Evolutionary conservation across 495 filamentous ascomycete species (phyloP).

Genomic region (Neurospora cerealis): DNA sequence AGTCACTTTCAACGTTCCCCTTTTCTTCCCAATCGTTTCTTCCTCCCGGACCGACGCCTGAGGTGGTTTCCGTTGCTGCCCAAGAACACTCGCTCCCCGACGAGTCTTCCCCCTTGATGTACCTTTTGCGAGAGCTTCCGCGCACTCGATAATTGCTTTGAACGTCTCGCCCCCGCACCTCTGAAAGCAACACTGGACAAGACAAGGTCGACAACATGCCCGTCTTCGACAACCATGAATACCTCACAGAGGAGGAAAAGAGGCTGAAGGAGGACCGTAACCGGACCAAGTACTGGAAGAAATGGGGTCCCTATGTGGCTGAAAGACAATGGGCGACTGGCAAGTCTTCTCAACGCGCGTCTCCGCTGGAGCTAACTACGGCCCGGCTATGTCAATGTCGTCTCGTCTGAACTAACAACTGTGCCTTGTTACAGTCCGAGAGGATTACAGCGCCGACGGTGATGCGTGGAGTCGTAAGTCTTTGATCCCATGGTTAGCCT

Average conservation of each 20-base stretch:
- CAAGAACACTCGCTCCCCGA: not conserved
- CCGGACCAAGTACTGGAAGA: constrained; percentile 83
- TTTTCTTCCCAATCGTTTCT: not conserved
- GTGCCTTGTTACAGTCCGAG: constrained; percentile 54
- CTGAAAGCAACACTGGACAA: not conserved
- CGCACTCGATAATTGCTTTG: not conserved
- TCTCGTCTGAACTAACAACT: constrained; percentile 3
- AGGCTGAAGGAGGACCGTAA: constrained; percentile 77
- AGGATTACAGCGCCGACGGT: constrained; percentile 80
- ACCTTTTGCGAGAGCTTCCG: not conserved
- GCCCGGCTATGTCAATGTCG: not conserved
- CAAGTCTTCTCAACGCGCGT: constrained; percentile 24
- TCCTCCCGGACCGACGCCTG: not conserved
- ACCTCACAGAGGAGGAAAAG: constrained; percentile 78
- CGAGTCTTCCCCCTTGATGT: not conserved
- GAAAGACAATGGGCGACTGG: constrained; percentile 85
- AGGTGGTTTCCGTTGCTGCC: constrained; percentile 1
- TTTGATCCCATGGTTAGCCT: not conserved
- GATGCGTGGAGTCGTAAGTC: constrained; percentile 92
- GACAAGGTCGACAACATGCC: constrained; percentile 52
- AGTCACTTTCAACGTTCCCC: not conserved
- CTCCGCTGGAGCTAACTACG: not conserved
- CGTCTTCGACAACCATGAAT: constrained; percentile 72
- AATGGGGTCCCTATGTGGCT: constrained; percentile 75
- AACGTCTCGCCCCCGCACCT: not conserved